Base-by-base conservation (phyloP, 164 flowering plant species). In the Echeveria elegans region DNA sequence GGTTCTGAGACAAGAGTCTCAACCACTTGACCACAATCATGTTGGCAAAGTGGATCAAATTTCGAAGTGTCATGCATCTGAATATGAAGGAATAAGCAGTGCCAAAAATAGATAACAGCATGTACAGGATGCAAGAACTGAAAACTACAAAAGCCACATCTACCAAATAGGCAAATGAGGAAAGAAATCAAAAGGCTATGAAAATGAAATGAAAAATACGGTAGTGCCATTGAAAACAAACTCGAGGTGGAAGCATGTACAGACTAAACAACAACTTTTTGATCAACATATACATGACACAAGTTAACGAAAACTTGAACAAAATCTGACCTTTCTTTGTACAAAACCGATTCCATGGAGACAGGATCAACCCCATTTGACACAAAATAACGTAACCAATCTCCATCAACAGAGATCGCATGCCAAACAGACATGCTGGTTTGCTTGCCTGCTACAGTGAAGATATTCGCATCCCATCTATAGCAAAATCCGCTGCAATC, bases 271-370 rank as follows among this genome's bases (percentile, higher is more conserved):
- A 26, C 32, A 56, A 56, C 61, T 26, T 56, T 56, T 29, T 29
- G n/a, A 19, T 28, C 61, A 18, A 56, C 30, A 56, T 56, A 11
- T 56, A 56, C 61, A 56, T 28, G 61, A 56, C 28, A 56, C 61
- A 28, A 56, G 31, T 56, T 10, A 56, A 11, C 26, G n/a, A 56
- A 5, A 12, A 14, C 61, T 26, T 26, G 68, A 69, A 71, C 18
- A 63, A n/a, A n/a, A n/a, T n/a, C 50, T 67, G 52, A 71, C 70
- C 68, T 71, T 70, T 56, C 56, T 80, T 77, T 80, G 73, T 76
- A 80, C 83, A 80, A 16, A 68, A n/a, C n/a, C 71, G 61, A 75
- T 72, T 52, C 68, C 69, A 67, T 65, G 70, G 61, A 71, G 56
- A 41, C 68, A 50, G 0, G 18, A 56, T 26, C 61, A 56, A 14